Conservation (phyloP, 176 grass and related monocot species). For the Poa pratensis region DNA sequence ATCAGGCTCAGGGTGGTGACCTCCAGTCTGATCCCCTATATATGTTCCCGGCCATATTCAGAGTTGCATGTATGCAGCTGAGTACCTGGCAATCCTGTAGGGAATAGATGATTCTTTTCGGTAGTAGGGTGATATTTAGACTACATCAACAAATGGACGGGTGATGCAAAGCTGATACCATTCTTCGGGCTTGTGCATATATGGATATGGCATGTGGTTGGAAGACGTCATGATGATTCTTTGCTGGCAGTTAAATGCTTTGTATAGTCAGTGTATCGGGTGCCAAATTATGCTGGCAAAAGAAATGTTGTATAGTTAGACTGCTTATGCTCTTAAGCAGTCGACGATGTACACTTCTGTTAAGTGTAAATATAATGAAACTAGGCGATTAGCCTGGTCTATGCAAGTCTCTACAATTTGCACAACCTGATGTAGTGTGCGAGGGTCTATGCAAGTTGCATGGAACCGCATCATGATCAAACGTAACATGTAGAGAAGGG, state of each 20-base stretch:
- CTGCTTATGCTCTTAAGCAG: background rate
- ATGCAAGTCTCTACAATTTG: background rate
- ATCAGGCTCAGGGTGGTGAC: background rate
- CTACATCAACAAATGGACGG: background rate
- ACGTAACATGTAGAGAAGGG: background rate
- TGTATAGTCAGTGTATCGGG: conserved; percentile 3
- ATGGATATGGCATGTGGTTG: background rate
- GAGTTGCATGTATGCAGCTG: background rate
- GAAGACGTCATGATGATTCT: background rate
- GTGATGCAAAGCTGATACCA: conserved; percentile 2
- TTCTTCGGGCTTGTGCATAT: background rate
- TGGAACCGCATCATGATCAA: background rate
- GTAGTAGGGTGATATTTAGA: background rate
- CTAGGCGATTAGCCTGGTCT: background rate
- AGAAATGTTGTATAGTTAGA: background rate
- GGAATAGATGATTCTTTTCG: background rate
- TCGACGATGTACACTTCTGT: background rate
- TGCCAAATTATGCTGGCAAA: background rate
- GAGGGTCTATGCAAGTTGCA: background rate
- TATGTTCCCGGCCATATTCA: background rate
- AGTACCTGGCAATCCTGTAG: background rate
- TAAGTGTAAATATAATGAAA: background rate
- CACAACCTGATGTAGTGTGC: background rate
- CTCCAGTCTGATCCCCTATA: background rate
- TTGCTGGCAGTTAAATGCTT: background rate